Conservation (phyloP, 768 basidiomycete genomes). For the Phanerodontia chrysosporium region DNA sequence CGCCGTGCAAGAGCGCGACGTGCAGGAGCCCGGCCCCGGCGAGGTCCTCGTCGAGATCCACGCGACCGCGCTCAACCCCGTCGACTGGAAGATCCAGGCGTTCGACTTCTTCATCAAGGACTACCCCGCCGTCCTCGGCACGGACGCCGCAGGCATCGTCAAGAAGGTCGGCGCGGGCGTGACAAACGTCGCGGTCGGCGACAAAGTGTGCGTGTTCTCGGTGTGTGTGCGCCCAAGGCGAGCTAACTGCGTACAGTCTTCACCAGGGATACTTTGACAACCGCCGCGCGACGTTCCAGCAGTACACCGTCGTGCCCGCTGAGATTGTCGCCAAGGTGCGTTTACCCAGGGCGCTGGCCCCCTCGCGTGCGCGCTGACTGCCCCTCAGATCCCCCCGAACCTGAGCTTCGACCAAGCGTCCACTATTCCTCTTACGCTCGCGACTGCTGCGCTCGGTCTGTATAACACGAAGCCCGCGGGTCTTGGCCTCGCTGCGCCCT, state of each 20-base stretch:
- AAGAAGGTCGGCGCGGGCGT: conserved; percentile 36
- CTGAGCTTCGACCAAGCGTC: conserved; percentile 38
- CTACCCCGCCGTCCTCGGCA: conserved; percentile 28
- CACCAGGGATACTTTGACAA: conserved; percentile 4
- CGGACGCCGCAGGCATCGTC: conserved; percentile 32
- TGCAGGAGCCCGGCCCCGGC: conserved; percentile 17
- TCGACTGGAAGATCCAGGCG: conserved; percentile 33
- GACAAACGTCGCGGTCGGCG: conserved; percentile 32
- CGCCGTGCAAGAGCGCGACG: neutral
- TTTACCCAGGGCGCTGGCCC: neutral
- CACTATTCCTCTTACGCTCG: conserved; percentile 35
- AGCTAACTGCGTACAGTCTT: conserved; percentile 19
- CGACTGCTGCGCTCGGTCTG: conserved; percentile 22
- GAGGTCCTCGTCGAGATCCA: conserved; percentile 25
- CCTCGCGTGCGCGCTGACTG: neutral
- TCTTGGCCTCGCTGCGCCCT: conserved; percentile 23
- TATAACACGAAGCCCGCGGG: conserved; percentile 17
- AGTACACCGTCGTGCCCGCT: conserved; percentile 5
- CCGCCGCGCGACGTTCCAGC: conserved; percentile 5
- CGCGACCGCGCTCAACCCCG: conserved; percentile 28
- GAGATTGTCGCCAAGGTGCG: conserved; percentile 9
- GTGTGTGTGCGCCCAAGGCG: conserved; percentile 20
- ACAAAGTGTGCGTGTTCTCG: conserved; percentile 31
- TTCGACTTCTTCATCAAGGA: conserved; percentile 27
- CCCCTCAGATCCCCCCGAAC: conserved; percentile 11